Percentiles rank a stretch among this genome's conserved stretches.
Evolutionary conservation across 148 eudicot species (phyloP).

Genomic region (Limonium bicolor): DNA sequence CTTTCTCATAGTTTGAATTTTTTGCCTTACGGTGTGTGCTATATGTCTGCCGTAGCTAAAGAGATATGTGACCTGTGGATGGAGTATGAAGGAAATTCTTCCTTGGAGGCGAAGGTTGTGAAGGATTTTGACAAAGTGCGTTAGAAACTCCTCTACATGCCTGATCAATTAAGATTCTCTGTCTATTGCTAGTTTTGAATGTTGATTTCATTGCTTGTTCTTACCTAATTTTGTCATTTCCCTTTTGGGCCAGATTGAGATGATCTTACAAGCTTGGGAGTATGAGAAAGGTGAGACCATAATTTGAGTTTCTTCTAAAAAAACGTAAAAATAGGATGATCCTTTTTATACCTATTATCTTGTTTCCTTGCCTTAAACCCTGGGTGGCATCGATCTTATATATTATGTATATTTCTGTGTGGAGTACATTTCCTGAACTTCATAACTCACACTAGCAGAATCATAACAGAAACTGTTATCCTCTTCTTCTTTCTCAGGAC

Average conservation of each 20-base stretch:
- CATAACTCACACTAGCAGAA: too few relatives aligned
- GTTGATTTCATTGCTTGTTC: neutral
- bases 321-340: too few relatives aligned
- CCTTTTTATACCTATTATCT: too few relatives aligned
- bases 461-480: constrained; percentile 5
- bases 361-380: too few relatives aligned
- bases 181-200: neutral
- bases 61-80: constrained; percentile 84
- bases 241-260: constrained; percentile 67
- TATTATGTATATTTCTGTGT: too few relatives aligned
- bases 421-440: too few relatives aligned
- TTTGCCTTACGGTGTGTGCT: too few relatives aligned
- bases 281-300: constrained; percentile 69
- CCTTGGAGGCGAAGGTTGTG: constrained; percentile 80
- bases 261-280: constrained; percentile 97
- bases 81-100: constrained; percentile 87
- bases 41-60: constrained; percentile 32
- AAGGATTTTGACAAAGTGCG: constrained; percentile 87
- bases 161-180: too few relatives aligned
- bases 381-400: too few relatives aligned
- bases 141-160: neutral
- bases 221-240: constrained; percentile 1
- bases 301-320: too few relatives aligned
- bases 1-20: too few relatives aligned
- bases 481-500: constrained; percentile 33